A percentile compares a stretch with the other conserved stretches of the same genome.
These are phyloP conservation scores for Cordyceps cateniannulata DNA, from an alignment of 2,329 filamentous ascomycete genomes.

Conservation along the genomic window DNA sequence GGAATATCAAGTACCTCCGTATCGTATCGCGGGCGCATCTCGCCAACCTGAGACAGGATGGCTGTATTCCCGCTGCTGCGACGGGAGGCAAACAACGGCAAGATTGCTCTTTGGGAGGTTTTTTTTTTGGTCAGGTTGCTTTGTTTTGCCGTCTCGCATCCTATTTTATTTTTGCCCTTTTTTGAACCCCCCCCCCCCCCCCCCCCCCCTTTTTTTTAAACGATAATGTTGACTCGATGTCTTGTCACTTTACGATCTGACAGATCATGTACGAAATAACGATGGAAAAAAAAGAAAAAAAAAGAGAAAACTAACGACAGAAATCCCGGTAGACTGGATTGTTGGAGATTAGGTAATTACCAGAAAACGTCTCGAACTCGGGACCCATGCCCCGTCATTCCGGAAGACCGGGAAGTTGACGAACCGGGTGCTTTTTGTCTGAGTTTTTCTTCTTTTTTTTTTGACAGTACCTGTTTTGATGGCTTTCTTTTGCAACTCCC, in stretches of 20 bases:
- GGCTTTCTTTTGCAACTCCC: background rate
- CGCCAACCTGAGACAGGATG: no score
- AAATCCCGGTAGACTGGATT: no score
- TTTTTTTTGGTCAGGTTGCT: background rate
- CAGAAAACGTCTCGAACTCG: background rate
- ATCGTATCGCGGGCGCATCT: no score
- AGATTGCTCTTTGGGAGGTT: background rate
- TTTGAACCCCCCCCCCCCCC: no score
- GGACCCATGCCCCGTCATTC: background rate
- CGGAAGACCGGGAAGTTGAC: background rate
- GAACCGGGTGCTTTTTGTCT: background rate
- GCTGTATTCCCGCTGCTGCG: no score
- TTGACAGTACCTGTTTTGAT: background rate
- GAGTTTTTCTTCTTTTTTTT: background rate
- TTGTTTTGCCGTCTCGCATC: background rate
- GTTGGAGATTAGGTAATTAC: background rate
- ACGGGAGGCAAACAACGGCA: no score
- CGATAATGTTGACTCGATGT: no score
- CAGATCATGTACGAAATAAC: background rate
- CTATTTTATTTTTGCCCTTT: background rate
- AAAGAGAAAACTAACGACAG: background rate
- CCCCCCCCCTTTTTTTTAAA: background rate
- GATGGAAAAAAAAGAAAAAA: background rate
- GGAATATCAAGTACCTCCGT: no score
- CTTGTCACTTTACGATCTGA: no score